phyloP scores from a whole-genome alignment of 2,329 filamentous ascomycete species.

The Periconia digitata region DNA sequence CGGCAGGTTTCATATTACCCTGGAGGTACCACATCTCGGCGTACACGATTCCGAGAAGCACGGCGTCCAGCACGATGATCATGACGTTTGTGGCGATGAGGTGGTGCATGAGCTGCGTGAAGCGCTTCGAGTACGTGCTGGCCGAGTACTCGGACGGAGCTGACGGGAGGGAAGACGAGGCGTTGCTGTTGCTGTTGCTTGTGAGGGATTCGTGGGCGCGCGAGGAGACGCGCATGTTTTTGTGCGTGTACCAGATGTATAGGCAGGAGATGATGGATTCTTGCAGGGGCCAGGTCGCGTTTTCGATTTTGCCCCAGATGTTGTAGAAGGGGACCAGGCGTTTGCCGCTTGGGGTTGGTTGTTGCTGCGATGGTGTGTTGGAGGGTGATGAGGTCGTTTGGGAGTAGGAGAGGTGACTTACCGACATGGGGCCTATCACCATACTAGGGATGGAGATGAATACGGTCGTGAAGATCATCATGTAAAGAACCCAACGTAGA shows the following conservation, averaged over 20 bases:
- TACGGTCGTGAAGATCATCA: slow-evolving; percentile 58
- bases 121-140: neutral
- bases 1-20: slow-evolving; percentile 40
- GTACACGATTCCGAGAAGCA: slow-evolving; percentile 44
- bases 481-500: slow-evolving; percentile 48
- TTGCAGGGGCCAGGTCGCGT: slow-evolving; percentile 44
- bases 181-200: neutral
- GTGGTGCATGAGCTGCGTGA: slow-evolving; percentile 14
- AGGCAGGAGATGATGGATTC: slow-evolving; percentile 42
- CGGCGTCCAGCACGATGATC: slow-evolving; percentile 44
- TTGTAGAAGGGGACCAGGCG: neutral
- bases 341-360: slow-evolving; percentile 17
- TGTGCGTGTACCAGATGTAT: slow-evolving; percentile 54
- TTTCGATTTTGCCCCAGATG: slow-evolving; percentile 43
- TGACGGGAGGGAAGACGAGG: no score
- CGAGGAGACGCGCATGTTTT: slow-evolving; percentile 12
- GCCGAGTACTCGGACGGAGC: no score
- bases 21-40: slow-evolving; percentile 43
- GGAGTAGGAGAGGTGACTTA: slow-evolving; percentile 23
- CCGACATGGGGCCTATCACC: slow-evolving; percentile 54
- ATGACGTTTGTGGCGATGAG: slow-evolving; percentile 44
- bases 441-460: slow-evolving; percentile 56
- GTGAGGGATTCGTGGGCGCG: no score
- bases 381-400: neutral
- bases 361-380: neutral